phyloP scores from a whole-genome alignment of 106 monocot species.

The Ottelia alismoides region DNA sequence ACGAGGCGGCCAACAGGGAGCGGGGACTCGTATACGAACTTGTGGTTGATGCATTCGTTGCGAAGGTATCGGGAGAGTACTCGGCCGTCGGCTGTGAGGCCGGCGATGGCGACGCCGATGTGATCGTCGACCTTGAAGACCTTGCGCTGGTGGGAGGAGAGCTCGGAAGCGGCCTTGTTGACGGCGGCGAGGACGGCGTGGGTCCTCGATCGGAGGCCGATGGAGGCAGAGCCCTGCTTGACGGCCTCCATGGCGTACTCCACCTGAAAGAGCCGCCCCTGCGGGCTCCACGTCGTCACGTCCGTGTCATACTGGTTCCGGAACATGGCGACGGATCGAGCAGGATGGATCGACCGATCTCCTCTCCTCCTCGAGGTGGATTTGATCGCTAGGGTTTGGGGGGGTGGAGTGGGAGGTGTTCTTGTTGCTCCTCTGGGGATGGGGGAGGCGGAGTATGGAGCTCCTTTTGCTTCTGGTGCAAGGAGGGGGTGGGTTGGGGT shows the following conservation, averaged over 20 bases:
- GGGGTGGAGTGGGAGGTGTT: no score
- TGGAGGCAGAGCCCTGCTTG: constrained; percentile 77
- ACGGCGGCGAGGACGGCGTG: constrained; percentile 79
- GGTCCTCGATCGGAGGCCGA: constrained; percentile 67
- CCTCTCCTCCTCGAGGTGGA: no score
- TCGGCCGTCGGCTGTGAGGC: constrained; percentile 83
- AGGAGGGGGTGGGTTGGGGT: no score
- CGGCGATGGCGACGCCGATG: constrained; percentile 88
- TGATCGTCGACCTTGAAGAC: constrained; percentile 90
- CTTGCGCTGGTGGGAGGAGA: constrained; percentile 89
- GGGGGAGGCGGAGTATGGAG: no score
- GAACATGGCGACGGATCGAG: no score
- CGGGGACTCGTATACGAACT: constrained; percentile 81
- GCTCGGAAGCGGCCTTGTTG: constrained; percentile 86
- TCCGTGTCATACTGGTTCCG: constrained; percentile 98
- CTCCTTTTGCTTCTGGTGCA: no score
- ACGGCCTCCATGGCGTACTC: constrained; percentile 99
- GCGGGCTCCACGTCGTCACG: constrained; percentile 94
- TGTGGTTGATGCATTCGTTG: constrained; percentile 90
- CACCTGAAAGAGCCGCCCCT: constrained; percentile 92
- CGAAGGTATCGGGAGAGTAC: constrained; percentile 71
- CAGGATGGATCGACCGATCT: no score
- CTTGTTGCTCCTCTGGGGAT: no score
- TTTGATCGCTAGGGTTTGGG: no score
- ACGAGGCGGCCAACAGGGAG: constrained; percentile 73